A percentile compares a stretch with the other conserved stretches of the same genome.
phyloP scores from a whole-genome alignment of 768 basidiomycete genomes.

The Agaricus subrufescens region DNA sequence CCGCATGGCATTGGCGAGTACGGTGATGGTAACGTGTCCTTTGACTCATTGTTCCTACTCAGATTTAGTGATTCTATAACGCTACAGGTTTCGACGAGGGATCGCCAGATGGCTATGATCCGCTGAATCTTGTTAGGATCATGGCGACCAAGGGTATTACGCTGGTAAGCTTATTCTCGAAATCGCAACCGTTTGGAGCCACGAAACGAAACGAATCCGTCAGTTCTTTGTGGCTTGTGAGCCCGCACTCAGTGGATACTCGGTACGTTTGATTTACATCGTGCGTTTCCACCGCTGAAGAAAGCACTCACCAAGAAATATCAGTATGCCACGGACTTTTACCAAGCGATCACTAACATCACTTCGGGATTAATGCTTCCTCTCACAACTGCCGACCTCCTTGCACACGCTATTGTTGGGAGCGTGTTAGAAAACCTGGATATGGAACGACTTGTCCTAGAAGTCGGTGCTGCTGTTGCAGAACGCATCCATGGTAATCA shows the following conservation, averaged over 20 bases:
- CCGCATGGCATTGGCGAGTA: constrained; percentile 97
- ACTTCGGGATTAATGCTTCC: constrained; percentile 97
- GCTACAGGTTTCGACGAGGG: constrained; percentile 83
- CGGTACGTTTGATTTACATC: constrained; percentile 40
- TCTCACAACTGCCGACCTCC: constrained; percentile 88
- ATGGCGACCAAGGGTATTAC: constrained; percentile 94
- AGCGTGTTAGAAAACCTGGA: constrained; percentile 97
- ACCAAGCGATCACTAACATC: constrained; percentile 86
- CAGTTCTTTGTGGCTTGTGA: constrained; percentile 99
- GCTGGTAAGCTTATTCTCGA: constrained; percentile 47
- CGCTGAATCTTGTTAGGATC: constrained; percentile 74
- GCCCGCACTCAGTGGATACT: constrained; percentile 90
- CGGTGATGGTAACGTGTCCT: constrained; percentile 73
- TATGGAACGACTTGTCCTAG: constrained; percentile 93
- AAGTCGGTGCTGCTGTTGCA: constrained; percentile 92
- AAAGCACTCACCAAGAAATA: constrained; percentile 7
- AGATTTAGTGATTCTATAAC: neutral
- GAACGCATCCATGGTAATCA: constrained; percentile 89
- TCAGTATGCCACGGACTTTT: constrained; percentile 91
- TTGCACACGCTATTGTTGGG: constrained; percentile 94
- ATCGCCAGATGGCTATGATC: constrained; percentile 92
- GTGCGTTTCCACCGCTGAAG: neutral
- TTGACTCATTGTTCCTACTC: constrained; percentile 7
- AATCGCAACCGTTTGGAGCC: neutral
- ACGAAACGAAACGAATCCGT: constrained; percentile 8